A percentile compares a stretch with the other conserved stretches of the same genome.
Evolutionary conservation across 2,329 filamentous ascomycete species (phyloP).

Genomic region (Trichoderma sp.): DNA sequence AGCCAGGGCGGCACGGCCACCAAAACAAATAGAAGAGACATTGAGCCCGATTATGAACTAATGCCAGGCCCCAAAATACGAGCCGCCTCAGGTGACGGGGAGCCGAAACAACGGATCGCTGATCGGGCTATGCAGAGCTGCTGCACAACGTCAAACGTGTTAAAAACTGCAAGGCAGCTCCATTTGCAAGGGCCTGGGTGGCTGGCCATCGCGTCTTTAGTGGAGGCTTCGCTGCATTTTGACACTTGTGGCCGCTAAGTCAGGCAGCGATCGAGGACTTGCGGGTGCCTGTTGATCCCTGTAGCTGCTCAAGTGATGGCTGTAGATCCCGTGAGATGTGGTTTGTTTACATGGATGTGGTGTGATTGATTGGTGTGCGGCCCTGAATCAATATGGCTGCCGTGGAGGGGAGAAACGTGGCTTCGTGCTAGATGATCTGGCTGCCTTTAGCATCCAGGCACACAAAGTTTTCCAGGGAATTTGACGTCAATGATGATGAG

Average conservation of each 20-base stretch:
- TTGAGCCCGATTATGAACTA: not conserved
- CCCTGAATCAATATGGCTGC: not conserved
- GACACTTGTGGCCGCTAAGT: not conserved
- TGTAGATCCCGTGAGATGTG: not conserved
- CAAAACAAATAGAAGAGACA: not conserved
- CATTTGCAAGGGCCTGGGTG: slow-evolving; percentile 3
- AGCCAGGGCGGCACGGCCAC: slow-evolving; percentile 10
- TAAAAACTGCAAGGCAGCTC: slow-evolving; percentile 11
- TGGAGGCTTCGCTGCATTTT: not conserved
- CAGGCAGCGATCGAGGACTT: slow-evolving; percentile 11
- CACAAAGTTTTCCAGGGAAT: not conserved
- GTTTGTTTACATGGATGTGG: not conserved
- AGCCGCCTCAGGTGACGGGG: not conserved
- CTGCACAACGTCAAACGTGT: not conserved
- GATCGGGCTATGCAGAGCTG: slow-evolving; percentile 1
- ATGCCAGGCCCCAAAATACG: not conserved
- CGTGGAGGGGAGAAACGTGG: not conserved
- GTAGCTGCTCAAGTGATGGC: not conserved
- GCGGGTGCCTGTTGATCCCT: slow-evolving; percentile 15
- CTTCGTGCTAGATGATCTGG: not conserved
- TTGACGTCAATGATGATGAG: not conserved
- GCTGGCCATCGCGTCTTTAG: not conserved
- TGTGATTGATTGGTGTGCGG: not conserved
- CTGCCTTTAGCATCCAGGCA: not conserved
- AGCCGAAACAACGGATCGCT: not conserved